Evolutionary conservation across 1,284 basidiomycete species (phyloP).

Genomic region (Ganoderma meredithae): DNA sequence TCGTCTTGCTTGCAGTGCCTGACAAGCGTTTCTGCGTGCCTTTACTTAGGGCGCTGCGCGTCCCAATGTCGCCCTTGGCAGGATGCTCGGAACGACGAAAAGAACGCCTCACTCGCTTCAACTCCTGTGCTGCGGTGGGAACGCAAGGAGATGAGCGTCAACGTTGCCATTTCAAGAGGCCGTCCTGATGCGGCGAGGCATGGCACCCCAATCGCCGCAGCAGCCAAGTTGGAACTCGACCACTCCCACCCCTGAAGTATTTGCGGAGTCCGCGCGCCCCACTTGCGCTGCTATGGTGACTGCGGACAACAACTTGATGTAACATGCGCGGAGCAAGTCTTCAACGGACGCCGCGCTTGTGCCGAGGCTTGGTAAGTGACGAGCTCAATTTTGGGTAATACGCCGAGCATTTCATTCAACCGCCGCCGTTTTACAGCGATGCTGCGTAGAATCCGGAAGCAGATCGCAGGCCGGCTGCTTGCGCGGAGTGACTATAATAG

Average conservation of each 20-base stretch:
- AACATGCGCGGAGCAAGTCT: not conserved
- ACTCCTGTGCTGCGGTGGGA: not conserved
- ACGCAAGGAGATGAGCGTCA: not conserved
- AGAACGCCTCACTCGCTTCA: not conserved
- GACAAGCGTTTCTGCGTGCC: no score
- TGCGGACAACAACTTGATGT: not conserved
- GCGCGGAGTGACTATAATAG: not conserved
- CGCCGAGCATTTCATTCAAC: not conserved
- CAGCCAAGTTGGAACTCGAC: not conserved
- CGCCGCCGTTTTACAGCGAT: not conserved
- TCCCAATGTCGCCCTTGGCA: not conserved
- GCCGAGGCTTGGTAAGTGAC: not conserved
- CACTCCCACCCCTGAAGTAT: slow-evolving; percentile 10
- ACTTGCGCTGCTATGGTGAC: not conserved
- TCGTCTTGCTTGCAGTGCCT: not conserved
- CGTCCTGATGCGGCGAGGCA: not conserved
- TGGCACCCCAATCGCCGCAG: not conserved
- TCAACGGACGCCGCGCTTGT: not conserved
- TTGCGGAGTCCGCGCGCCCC: slow-evolving; percentile 1
- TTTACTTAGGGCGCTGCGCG: not conserved
- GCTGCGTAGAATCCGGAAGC: slow-evolving; percentile 1
- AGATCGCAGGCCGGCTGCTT: not conserved
- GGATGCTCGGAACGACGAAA: not conserved
- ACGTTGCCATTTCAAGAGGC: not conserved
- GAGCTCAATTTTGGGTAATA: not conserved